phyloP scores from a whole-genome alignment of 495 filamentous ascomycete species.

The Penicillium nucicola region DNA sequence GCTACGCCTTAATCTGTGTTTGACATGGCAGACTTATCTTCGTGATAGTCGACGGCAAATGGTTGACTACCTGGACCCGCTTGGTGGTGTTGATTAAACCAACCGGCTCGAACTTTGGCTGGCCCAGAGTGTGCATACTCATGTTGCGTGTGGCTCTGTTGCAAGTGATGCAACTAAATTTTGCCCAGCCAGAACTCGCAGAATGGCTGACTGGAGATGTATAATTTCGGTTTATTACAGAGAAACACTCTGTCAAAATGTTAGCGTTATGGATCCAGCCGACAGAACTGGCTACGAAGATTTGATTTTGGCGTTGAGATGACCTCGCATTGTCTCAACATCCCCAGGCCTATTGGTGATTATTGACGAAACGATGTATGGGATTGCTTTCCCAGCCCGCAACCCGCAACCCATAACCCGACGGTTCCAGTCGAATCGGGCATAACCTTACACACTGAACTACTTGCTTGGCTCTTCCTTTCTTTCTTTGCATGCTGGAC shows the following conservation, averaged over 20 bases:
- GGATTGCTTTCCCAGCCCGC: not conserved
- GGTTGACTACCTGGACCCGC: too few species aligned
- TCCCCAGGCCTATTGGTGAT: not conserved
- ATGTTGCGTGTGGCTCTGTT: not conserved
- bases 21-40: not conserved
- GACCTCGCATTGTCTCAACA: too few species aligned
- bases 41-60: not conserved
- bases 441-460: not conserved
- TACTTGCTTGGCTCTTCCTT: not conserved
- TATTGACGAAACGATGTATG: constrained; percentile 1
- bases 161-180: too few species aligned
- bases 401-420: not conserved
- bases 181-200: too few species aligned
- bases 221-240: not conserved
- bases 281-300: not conserved
- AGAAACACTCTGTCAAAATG: not conserved
- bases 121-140: not conserved
- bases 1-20: constrained; percentile 8
- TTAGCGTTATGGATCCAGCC: not conserved
- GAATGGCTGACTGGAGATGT: not conserved
- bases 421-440: not conserved
- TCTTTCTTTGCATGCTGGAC: not conserved
- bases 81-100: not conserved
- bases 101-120: not conserved
- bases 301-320: not conserved